phyloP scores from a whole-genome alignment of 768 basidiomycete species.

The Rhodosporidiobolus sp. region DNA sequence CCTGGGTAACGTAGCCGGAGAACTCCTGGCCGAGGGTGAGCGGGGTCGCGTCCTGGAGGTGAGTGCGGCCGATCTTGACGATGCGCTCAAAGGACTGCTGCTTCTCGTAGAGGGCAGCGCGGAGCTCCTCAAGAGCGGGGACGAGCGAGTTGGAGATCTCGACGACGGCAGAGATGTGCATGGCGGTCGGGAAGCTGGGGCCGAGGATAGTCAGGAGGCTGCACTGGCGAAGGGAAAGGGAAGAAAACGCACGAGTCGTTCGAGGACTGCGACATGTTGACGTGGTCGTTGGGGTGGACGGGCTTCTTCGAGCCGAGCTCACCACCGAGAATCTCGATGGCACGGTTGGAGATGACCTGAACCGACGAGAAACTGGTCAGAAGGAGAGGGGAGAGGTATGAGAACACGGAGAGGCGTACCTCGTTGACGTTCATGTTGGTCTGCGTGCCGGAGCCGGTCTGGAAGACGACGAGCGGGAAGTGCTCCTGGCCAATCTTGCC shows the following conservation, averaged over 20 bases:
- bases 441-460: conserved; percentile 97
- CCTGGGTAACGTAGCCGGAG: conserved; percentile 93
- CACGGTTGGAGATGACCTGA: conserved; percentile 97
- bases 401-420: conserved; percentile 51
- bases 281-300: conserved; percentile 98
- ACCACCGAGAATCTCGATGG: conserved; percentile 93
- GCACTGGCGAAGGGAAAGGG: neutral
- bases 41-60: conserved; percentile 95
- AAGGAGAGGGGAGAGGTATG: too few species aligned
- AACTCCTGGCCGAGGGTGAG: conserved; percentile 98
- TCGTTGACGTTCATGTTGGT: conserved; percentile 99
- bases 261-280: conserved; percentile 98
- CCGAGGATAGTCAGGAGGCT: neutral
- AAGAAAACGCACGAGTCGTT: conserved; percentile 79
- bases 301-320: conserved; percentile 93
- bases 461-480: conserved; percentile 98
- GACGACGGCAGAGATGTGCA: conserved; percentile 94
- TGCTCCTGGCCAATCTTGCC: conserved; percentile 85
- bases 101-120: conserved; percentile 79
- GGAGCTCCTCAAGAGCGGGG: conserved; percentile 79
- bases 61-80: conserved; percentile 97
- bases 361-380: too few species aligned
- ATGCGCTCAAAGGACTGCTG: conserved; percentile 79
- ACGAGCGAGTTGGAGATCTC: conserved; percentile 76
- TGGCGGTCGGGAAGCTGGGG: conserved; percentile 90